Evolutionary conservation across 768 basidiomycete species (phyloP).

Genomic region (Pleurotus pulmonarius): DNA sequence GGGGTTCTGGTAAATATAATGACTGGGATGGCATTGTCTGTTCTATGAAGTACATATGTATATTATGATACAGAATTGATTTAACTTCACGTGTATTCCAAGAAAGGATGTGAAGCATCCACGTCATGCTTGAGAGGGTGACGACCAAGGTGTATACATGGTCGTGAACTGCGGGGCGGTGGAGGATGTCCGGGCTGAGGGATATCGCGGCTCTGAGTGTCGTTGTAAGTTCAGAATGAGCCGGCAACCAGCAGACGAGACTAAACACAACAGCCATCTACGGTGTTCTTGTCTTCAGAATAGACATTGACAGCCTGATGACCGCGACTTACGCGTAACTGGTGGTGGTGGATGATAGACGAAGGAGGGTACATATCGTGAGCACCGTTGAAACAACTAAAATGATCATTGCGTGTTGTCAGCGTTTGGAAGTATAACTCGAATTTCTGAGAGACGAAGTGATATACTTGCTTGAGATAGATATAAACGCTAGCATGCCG

Average conservation of each 20-base stretch:
- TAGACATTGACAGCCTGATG: background rate
- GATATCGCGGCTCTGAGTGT: background rate
- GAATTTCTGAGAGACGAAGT: background rate
- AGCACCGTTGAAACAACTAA: conserved; percentile 9
- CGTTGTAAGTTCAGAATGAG: conserved; percentile 14
- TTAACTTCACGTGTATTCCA: no score
- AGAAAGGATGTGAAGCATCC: no score
- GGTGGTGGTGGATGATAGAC: conserved; percentile 1
- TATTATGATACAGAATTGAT: no score
- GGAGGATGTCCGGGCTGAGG: background rate
- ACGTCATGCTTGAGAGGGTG: background rate
- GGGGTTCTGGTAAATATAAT: no score
- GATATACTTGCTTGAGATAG: conserved; percentile 7
- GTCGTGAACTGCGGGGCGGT: conserved; percentile 11
- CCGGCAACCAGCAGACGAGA: conserved; percentile 12
- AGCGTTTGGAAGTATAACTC: background rate
- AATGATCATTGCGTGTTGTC: no score
- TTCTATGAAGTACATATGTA: no score
- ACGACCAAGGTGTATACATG: background rate
- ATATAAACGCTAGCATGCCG: conserved; percentile 12
- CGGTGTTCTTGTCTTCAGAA: background rate
- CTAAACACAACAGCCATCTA: conserved; percentile 11
- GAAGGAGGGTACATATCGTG: conserved; percentile 8
- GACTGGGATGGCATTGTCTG: no score
- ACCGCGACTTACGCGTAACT: conserved; percentile 10